Conservation (phyloP, 2,329 filamentous ascomycete species). For the Colletotrichum siamense region DNA sequence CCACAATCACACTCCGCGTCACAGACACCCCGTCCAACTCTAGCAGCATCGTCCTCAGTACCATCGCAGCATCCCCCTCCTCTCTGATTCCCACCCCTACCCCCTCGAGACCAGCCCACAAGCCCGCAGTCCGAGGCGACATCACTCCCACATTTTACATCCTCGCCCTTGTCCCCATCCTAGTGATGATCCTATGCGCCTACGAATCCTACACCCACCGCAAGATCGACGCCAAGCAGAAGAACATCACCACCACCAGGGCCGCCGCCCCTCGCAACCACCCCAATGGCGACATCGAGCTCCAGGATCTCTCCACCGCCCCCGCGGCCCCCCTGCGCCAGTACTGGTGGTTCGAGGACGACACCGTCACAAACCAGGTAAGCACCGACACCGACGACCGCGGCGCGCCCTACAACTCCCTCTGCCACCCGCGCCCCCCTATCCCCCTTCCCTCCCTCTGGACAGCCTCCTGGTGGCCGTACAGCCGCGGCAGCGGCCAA, state of each 20-base stretch:
- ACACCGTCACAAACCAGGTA: not conserved
- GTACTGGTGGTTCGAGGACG: slow-evolving; percentile 17
- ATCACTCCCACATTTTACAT: slow-evolving; percentile 9
- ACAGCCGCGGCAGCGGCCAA: not conserved
- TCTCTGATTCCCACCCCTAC: not conserved
- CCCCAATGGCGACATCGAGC: slow-evolving; percentile 16
- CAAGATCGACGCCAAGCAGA: not conserved
- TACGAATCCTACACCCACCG: not conserved
- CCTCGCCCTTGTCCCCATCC: slow-evolving; percentile 14
- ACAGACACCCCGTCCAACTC: not conserved
- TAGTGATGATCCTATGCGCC: not conserved
- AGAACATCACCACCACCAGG: not conserved
- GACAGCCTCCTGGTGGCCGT: not conserved
- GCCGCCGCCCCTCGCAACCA: not conserved
- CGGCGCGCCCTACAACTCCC: not conserved
- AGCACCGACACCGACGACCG: not conserved
- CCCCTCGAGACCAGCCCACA: not conserved
- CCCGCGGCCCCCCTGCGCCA: not conserved
- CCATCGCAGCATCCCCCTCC: not conserved
- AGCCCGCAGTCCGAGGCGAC: not conserved
- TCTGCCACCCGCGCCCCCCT: not conserved
- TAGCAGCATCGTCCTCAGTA: not conserved
- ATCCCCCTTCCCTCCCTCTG: not conserved
- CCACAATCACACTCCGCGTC: not conserved
- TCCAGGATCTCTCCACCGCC: not conserved